Evolutionary conservation across 352 stramenopile species (phyloP), one percentile per base, ranked within the genome.

Genomic region (Phytophthora kernoviae): DNA sequence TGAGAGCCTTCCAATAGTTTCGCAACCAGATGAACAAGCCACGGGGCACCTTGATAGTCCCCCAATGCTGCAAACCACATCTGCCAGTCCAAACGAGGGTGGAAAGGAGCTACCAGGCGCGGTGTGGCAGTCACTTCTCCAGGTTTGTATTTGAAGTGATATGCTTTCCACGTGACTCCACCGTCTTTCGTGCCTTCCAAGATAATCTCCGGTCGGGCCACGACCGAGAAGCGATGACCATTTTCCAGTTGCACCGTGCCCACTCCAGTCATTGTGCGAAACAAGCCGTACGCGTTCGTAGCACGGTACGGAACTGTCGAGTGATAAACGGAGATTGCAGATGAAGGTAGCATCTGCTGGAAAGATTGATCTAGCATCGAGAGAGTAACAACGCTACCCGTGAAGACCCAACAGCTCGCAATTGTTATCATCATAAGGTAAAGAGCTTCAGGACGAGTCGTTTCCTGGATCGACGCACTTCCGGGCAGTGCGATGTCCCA

Each of bases 41-140:
- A 98, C 27, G 88, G 83, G 17, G 91, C 80, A 20, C 88, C 57
- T 22, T 96, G 75, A 57, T 96, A 94, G 30, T 72, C 74, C 0
- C 79, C 79, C 2, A 98, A 58, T 0, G 92, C 89, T 7, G 90
- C 93, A 67, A 98, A 98, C 87, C 90, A 97, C 89, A 98, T 95
- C 63, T 96, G 87, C 91, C 92, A 98, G 50, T 98, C 92, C 33
- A 98, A 68, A 44, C 91, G 77, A 15, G 91, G 89, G 15, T 85
- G 72, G 37, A 84, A 72, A 8, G 78, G 78, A 14, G 68, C 63
- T n/a, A 64, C 60, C 2, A 81, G 9, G 5, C 55, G 53, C 59
- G 90, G 78, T 8, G 54, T 30, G 0, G 27, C 36, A 33, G 42
- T 32, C 22, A 84, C 59, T 27, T 86, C 70, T 5, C 87, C 85